Percentiles rank a stretch among this genome's conserved stretches.
These are phyloP conservation scores for Spathaspora girioi DNA, from an alignment of 805 yeast species.

Conservation along the genomic window DNA sequence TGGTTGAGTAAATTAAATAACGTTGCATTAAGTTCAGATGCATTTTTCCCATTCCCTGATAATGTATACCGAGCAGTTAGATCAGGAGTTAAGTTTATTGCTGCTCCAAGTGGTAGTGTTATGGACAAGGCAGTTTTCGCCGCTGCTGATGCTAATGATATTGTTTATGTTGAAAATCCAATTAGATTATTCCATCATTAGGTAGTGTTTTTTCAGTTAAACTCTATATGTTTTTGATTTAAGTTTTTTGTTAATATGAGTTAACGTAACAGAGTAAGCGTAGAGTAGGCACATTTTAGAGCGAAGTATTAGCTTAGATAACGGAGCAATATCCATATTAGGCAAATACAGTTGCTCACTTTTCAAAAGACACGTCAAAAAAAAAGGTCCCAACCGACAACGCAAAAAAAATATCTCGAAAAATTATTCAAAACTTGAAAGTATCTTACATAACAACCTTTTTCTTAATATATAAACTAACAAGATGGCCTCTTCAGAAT, in stretches of 20 bases:
- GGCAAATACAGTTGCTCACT: neutral
- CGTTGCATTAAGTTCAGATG: slow-evolving; percentile 94
- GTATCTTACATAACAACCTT: neutral
- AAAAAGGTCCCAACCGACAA: neutral
- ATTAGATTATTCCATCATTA: slow-evolving; percentile 97
- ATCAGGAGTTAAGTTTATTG: slow-evolving; percentile 93
- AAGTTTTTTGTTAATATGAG: neutral
- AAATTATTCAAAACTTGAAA: slow-evolving; percentile 1
- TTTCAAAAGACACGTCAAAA: neutral
- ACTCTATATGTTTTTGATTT: slow-evolving; percentile 2
- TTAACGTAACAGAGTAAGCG: neutral
- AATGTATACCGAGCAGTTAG: slow-evolving; percentile 96
- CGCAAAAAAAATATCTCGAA: neutral
- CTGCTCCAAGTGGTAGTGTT: slow-evolving; percentile 97
- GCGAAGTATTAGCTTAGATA: too few relatives aligned
- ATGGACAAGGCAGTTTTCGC: slow-evolving; percentile 95
- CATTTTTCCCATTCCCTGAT: slow-evolving; percentile 99
- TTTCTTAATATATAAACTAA: neutral
- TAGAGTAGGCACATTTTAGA: too few relatives aligned
- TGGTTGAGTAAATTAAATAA: slow-evolving; percentile 79
- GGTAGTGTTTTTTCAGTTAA: slow-evolving; percentile 5
- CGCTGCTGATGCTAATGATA: slow-evolving; percentile 88
- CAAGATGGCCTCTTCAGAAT: slow-evolving; percentile 42
- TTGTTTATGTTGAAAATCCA: slow-evolving; percentile 95
- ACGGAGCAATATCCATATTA: neutral